Evolutionary conservation across 257 asterid species (phyloP).

Genomic region (Lycium ferocissimum): DNA sequence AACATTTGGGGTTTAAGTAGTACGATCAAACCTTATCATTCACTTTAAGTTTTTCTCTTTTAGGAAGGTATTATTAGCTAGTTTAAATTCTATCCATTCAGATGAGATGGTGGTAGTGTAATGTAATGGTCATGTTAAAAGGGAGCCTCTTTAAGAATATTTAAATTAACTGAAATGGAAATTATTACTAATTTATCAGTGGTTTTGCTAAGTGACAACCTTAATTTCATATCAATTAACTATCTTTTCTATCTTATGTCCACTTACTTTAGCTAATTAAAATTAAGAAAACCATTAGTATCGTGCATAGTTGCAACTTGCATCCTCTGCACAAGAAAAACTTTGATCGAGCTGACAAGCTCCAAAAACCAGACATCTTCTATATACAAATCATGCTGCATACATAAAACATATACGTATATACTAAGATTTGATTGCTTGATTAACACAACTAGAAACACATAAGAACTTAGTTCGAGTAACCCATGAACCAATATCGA

Average conservation of each 20-base stretch:
- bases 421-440: not conserved
- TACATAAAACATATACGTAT: not conserved
- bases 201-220: not conserved
- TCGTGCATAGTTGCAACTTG: not conserved
- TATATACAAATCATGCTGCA: not conserved
- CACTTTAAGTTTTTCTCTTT: not conserved
- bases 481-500: not conserved
- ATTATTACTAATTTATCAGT: not conserved
- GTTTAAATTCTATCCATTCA: not conserved
- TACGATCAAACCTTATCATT: not conserved
- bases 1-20: not conserved
- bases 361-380: not conserved
- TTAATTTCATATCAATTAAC: not conserved
- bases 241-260: not conserved
- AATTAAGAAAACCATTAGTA: conserved; percentile 1
- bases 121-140: not conserved
- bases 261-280: not conserved
- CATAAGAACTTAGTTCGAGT: not conserved
- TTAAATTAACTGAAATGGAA: not conserved
- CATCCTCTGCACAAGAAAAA: not conserved
- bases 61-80: not conserved
- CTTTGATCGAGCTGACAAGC: not conserved
- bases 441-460: not conserved
- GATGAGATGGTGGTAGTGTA: no score
- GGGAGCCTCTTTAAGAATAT: not conserved